Base-by-base conservation (phyloP, 2,329 filamentous ascomycete species). In the Didymella pomorum region DNA sequence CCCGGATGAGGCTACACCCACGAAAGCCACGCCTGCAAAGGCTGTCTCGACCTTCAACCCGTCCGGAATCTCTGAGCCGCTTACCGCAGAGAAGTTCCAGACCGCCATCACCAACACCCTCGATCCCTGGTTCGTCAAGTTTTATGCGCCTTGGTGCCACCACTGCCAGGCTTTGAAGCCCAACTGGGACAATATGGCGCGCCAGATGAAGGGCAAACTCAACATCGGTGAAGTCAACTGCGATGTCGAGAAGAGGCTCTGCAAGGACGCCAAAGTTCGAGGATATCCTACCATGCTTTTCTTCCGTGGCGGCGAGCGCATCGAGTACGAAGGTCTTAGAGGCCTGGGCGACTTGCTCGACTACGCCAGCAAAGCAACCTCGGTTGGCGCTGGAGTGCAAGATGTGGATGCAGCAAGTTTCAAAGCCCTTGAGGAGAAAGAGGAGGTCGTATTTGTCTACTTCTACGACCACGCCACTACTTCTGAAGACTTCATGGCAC, bases 41-140 rank as follows among this genome's bases (percentile, higher is more conserved):
- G 62, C 61, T 31, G 64, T 64, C n/a, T 64, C 71, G 1, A 58
- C 68, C 11, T 65, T 90, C 21, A 98, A 99, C 66, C 85, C 87
- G 4, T 83, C 89, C 39, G 95, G 95, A 7, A 81, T 84, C 16
- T 96, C 92, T 7, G 82, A 92, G 31, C 79, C 88, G 7, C 83
- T 99, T 51, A 93, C 88, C 2, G 89, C 91, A 0, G 93, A 97
- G 73, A 91, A 83, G 63, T 99, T 99, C 80, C 89, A 96, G 74
- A 87, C 86, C 57, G 82, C 89, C 35, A 93, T 99, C 45, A 96
- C 92, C 3, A 90, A 89, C 75, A 93, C 92, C 0, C 87, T 91
- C 63, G 93, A 98, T 63, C 89, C 93, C 6, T 99, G 95, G 95
- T 97, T 99, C 73, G 88, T 99, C 83, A 99, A 99, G 78, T 98